Conservation (phyloP, 805 yeast genomes). For the Ogataea pini region DNA sequence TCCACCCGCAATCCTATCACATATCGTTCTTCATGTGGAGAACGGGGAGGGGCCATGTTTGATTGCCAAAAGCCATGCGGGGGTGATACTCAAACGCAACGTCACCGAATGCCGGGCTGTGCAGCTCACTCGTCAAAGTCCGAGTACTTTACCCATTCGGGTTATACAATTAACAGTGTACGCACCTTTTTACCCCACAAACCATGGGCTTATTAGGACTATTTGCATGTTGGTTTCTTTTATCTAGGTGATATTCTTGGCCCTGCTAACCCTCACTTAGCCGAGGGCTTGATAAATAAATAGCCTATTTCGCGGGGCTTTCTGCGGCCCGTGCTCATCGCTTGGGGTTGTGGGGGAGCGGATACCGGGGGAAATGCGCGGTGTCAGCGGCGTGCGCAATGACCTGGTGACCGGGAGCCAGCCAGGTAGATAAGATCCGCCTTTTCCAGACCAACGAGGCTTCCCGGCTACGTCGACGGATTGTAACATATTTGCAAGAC, state of each 20-base stretch:
- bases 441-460: too few species aligned
- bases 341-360: neutral
- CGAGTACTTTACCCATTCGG: neutral
- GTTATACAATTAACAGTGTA: too few species aligned
- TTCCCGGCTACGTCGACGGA: too few species aligned
- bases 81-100: neutral
- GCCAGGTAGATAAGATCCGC: too few species aligned
- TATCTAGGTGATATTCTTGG: neutral
- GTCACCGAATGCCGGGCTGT: neutral
- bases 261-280: constrained; percentile 3
- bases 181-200: neutral
- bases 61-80: constrained; percentile 1
- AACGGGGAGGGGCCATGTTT: constrained; percentile 2
- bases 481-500: too few species aligned
- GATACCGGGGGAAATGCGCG: too few species aligned
- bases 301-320: neutral
- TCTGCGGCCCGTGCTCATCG: too few species aligned
- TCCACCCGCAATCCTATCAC: neutral
- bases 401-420: too few species aligned
- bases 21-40: neutral
- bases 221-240: neutral
- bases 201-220: neutral
- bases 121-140: neutral
- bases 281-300: neutral
- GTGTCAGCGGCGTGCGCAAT: too few species aligned